phyloP scores from a whole-genome alignment of 1,139 yeast genomes.

The Candida dubliniensis region DNA sequence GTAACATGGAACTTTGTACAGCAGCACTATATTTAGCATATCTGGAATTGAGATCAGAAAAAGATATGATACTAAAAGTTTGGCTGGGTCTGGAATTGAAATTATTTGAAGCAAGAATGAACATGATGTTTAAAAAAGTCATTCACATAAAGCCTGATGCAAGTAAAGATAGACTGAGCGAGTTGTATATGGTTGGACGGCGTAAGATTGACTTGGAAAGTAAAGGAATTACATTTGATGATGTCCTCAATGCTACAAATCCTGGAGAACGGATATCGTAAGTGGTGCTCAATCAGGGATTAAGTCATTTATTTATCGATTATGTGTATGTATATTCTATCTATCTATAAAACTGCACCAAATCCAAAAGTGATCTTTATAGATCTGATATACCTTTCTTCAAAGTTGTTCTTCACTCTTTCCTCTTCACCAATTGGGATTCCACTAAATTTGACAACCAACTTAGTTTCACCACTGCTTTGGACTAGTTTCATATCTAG shows the following conservation, averaged over 20 bases:
- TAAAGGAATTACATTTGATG: slow-evolving; percentile 1
- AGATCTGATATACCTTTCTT: slow-evolving; percentile 82
- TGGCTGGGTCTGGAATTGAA: slow-evolving; percentile 43
- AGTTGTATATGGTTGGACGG: slow-evolving; percentile 36
- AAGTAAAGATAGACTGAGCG: slow-evolving; percentile 42
- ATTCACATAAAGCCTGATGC: slow-evolving; percentile 36
- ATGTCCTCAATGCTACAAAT: slow-evolving; percentile 1
- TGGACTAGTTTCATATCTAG: slow-evolving; percentile 67
- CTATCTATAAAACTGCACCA: slow-evolving; percentile 67
- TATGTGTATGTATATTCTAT: not conserved
- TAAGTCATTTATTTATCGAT: not conserved
- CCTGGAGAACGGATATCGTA: too few species aligned
- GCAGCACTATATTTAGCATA: slow-evolving; percentile 36
- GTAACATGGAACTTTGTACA: slow-evolving; percentile 47
- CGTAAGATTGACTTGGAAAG: slow-evolving; percentile 16
- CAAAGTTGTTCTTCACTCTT: slow-evolving; percentile 78
- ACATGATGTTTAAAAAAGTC: slow-evolving; percentile 32
- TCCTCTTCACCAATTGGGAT: slow-evolving; percentile 98
- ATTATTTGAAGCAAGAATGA: slow-evolving; percentile 26
- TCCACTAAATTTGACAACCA: slow-evolving; percentile 82
- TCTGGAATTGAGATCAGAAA: slow-evolving; percentile 30
- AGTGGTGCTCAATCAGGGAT: too few species aligned
- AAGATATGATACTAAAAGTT: slow-evolving; percentile 41
- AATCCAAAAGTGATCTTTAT: slow-evolving; percentile 92
- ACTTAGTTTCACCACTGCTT: slow-evolving; percentile 77